Evolutionary conservation across 176 grass and related monocot species (phyloP), one percentile per base, ranked within the genome.

Genomic region (Thalia dealbata): DNA sequence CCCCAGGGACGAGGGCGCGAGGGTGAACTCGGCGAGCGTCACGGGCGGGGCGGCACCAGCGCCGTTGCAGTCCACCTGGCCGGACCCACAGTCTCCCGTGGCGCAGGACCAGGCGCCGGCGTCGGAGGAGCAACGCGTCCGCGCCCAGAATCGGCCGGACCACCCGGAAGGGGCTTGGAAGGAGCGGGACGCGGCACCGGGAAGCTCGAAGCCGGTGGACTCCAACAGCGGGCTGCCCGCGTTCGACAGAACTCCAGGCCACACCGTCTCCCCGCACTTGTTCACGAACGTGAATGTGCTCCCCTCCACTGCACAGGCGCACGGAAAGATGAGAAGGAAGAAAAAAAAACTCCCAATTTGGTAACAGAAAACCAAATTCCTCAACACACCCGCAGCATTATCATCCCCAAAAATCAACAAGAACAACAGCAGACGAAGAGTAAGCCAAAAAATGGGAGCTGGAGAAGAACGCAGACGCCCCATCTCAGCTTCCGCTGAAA

Each of bases 21-120:
- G 89, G 22, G 92, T 96, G 89, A 96, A 88, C 86, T 96, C 92
- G 9, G 84, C 88, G 27, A 96, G 88, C 55, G 92, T 96, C 0
- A 88, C 86, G 0, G 89, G 93, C 0, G 92, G 79, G 29, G 78
- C 75, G 3, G 87, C 93, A n/a, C 81, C 81, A 1, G 15, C 30
- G 10, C 89, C 89, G 44, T 81, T 29, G 74, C 93, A 97, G 72
- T 97, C 93, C 46, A 92, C 78, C 59, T 82, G 73, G 3, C 90
- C 88, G 1, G 89, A 75, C 14, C 93, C 87, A 68, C 93, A 97
- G 86, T 97, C 93, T 13, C 89, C 93, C 1, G 93, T 92, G 13
- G 80, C 87, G 82, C 93, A 97, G 14, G 52, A 22, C 65, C 70
- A 51, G 60, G 86, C 55, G 30, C 38, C 73, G 22, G 58, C 58